Evolutionary conservation across 305 asterid species (phyloP), one percentile per base, ranked within the genome.

Genomic region (Petunia hybrid): DNA sequence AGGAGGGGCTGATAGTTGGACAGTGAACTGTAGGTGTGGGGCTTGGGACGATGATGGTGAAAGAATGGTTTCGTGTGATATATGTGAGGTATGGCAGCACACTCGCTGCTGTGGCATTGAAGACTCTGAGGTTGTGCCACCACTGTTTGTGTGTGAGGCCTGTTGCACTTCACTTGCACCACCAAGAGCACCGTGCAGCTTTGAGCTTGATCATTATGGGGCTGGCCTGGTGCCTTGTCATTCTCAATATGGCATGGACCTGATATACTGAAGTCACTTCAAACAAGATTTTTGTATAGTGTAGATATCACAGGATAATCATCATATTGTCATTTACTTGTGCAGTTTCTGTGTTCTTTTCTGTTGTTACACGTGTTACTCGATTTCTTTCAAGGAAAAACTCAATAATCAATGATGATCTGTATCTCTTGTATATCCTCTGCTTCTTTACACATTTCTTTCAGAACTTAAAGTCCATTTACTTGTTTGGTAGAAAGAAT

Each of bases 81-180:
- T 91, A 38, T 96, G 98, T n/a, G 99, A 89, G 86, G 83, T 85
- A 43, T 96, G 99, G 98, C 94, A 92, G 90, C 99, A 94, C 62
- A 96, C 97, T 1, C 85, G 78, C 6, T 94, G 99, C 90, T 80
- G 89, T 42, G 99, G 99, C 16, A 92, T 96, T 59, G 87, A 85
- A 56, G 99, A 93, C 63, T 61, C 88, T 22, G 91, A 89, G 66
- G 87, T 85, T 0, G 98, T 89, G 78, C 98, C 98, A 2, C 90
- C 90, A 13, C 81, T 94, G 86, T 94, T 94, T 16, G 89, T 93
- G 3, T 96, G 99, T 9, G 92, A 90, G 45, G 61, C 81, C 3
- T 94, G 99, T 84, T 90, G 94, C 83, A 56, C 77, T 80, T 86
- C 91, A 6, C 95, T 92, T 56, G 93, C 90, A 55, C 94, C 94